Evolutionary conservation across 306 rosid genomes (phyloP), one percentile per base, ranked within the genome.

Genomic region (Arachis stenosperma): DNA sequence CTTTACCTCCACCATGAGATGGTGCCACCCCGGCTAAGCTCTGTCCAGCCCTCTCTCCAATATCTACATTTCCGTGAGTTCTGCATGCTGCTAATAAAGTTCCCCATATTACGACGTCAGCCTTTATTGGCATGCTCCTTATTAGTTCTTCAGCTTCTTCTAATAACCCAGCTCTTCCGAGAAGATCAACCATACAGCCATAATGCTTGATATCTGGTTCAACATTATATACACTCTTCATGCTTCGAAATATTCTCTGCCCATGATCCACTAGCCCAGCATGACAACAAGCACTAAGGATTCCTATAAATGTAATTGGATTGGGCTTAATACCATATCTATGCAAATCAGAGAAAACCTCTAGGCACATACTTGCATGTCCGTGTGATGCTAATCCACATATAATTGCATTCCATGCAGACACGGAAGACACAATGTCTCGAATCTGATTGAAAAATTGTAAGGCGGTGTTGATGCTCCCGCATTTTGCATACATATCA

Each of bases 401-500:
- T 67, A 94, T 75, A 78, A 89, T 85, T 64, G 98, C 95, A 58
- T 94, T 94, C 98, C 98, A 94, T 0, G 98, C 96, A 8, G 88
- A 94, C 67, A 85, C 90, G 17, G 90, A 75, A 30, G 64, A 60
- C 69, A 81, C 65, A 71, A 70, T 82, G 61, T 86, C 85, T 41
- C 74, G 81, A 61, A 85, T 86, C 79, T 86, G 78, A 85, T 85
- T 83, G 61, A 91, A 94, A 67, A 85, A 60, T 52, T 83, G 84
- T 46, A 91, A 78, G 78, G 97, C 92, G 9, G 84, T 58, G 60
- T 82, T 75, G 82, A 89, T 84, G 80, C 88, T 86, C 83, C 98
- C 97, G 60, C 97, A 94, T 74, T 94, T 91, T 47, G 97, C 89
- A 79, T 94, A 91, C 98, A 94, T 89, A 78, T 94, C 96, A 52